These are phyloP conservation scores for Globisporangium okanoganense DNA, from an alignment of 352 stramenopile species.

Conservation along the genomic window DNA sequence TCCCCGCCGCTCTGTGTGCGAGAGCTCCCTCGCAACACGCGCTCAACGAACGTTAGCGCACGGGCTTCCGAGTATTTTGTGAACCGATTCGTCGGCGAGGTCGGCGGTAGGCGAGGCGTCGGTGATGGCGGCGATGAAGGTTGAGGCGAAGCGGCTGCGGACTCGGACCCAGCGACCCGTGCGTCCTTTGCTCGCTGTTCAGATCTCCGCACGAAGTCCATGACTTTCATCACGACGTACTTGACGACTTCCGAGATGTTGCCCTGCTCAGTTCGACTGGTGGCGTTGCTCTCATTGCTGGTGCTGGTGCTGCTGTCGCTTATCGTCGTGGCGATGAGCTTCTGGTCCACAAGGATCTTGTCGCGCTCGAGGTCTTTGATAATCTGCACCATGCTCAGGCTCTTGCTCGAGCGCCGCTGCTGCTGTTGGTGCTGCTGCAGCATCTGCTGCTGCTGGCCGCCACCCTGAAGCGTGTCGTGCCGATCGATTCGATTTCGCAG, in stretches of 20 bases:
- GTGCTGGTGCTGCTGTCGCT: background rate
- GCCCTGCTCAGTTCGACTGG: slow-evolving; percentile 24
- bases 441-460: slow-evolving; percentile 14
- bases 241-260: slow-evolving; percentile 57
- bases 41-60: slow-evolving; percentile 66
- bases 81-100: slow-evolving; percentile 31
- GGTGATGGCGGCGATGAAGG: background rate
- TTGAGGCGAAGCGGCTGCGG: slow-evolving; percentile 3
- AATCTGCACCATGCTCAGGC: slow-evolving; percentile 74
- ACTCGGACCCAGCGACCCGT: background rate
- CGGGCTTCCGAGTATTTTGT: slow-evolving; percentile 41
- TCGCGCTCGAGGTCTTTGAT: slow-evolving; percentile 77
- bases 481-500: slow-evolving; percentile 56
- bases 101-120: slow-evolving; percentile 9
- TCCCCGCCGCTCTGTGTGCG: slow-evolving; percentile 74
- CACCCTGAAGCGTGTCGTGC: slow-evolving; percentile 9
- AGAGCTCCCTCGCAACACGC: slow-evolving; percentile 59
- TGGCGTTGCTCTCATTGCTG: slow-evolving; percentile 8
- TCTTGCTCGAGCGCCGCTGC: slow-evolving; percentile 48
- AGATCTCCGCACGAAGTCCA: slow-evolving; percentile 30
- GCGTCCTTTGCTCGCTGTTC: slow-evolving; percentile 13
- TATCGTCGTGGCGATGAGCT: slow-evolving; percentile 28
- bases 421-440: slow-evolving; percentile 30
- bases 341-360: slow-evolving; percentile 53
- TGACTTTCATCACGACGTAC: slow-evolving; percentile 46